phyloP scores from a whole-genome alignment of 225 moss, liverwort and hornwort genomes.

The Neckera pumila region DNA sequence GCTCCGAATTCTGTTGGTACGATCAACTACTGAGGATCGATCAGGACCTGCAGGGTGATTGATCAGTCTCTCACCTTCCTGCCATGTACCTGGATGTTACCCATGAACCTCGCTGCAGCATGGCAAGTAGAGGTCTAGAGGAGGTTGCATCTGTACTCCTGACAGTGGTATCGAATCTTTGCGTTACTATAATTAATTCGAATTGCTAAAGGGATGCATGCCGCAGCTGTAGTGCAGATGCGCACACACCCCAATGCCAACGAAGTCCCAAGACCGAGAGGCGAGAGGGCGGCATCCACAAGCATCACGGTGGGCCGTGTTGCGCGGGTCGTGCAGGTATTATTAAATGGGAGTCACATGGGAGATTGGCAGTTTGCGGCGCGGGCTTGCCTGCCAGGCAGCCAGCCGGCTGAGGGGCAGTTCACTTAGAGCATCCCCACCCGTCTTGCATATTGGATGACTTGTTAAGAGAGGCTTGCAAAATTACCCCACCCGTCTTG shows the following conservation, averaged over 20 bases:
- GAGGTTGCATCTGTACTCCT: background rate
- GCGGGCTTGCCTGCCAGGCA: background rate
- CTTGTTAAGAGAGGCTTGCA: too few species aligned
- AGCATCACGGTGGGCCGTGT: background rate
- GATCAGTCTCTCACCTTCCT: background rate
- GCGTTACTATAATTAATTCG: background rate
- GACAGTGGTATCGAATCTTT: background rate
- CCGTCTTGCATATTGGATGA: too few species aligned
- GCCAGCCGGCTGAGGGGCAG: background rate
- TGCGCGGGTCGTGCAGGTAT: background rate
- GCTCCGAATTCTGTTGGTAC: too few species aligned
- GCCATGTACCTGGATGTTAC: background rate
- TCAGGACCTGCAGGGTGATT: background rate
- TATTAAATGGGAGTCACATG: background rate
- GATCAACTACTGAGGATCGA: background rate
- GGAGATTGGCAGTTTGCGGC: background rate
- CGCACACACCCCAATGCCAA: background rate
- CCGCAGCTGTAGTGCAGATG: background rate
- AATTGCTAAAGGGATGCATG: background rate
- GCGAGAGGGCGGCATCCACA: background rate
- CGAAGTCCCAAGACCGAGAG: background rate
- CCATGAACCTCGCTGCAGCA: background rate
- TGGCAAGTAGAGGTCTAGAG: too few species aligned
- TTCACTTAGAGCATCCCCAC: too few species aligned
- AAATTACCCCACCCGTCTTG: too few species aligned